Conservation (phyloP, 305 asterid species). For the Fraxinus angustifolia region DNA sequence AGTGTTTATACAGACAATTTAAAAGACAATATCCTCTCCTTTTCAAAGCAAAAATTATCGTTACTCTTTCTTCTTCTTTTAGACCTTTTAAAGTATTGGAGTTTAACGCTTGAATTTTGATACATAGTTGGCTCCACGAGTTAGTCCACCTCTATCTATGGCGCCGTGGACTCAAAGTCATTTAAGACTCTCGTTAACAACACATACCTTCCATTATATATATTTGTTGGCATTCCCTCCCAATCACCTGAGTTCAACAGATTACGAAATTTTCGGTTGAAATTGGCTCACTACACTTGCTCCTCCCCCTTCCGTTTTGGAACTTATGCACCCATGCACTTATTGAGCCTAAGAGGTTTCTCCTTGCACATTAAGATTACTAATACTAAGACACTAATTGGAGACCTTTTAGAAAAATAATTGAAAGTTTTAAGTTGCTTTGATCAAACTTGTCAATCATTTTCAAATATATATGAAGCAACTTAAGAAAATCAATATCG, state of each 20-base stretch:
- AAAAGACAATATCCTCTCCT: neutral
- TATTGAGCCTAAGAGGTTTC: neutral
- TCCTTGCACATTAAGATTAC: neutral
- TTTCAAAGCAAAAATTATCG: neutral
- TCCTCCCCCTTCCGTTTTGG: neutral
- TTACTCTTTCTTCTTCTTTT: no score
- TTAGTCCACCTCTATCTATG: neutral
- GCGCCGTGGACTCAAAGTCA: neutral
- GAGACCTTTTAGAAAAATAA: neutral
- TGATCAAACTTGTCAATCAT: neutral
- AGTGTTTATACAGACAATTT: neutral
- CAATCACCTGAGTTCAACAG: neutral
- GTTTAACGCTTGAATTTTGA: neutral
- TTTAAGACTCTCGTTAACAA: neutral
- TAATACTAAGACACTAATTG: neutral
- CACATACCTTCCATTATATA: neutral
- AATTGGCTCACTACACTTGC: neutral
- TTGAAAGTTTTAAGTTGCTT: neutral
- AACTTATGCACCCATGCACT: neutral
- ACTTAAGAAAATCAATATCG: no score
- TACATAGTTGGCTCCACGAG: neutral
- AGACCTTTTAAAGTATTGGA: neutral
- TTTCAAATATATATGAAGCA: neutral
- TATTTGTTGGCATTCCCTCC: neutral
- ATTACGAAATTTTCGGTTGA: neutral